Percentiles rank a stretch among this genome's conserved stretches.
phyloP scores from a whole-genome alignment of 768 basidiomycete species.

The Guyanaporus albipodus region DNA sequence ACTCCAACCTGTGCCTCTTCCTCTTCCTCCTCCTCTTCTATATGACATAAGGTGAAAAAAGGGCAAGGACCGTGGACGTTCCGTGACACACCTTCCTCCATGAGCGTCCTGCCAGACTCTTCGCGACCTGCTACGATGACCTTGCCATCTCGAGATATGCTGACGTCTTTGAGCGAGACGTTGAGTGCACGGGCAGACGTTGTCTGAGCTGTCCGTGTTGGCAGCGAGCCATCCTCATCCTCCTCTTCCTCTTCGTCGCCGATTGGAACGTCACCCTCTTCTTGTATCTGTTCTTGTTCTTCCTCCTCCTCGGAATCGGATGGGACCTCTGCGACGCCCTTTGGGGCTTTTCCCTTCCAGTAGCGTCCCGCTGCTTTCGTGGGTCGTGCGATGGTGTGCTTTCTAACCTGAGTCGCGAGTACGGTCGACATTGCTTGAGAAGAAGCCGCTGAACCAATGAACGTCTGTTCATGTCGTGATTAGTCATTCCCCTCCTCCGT shows the following conservation, averaged over 20 bases:
- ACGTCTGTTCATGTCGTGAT: constrained; percentile 8
- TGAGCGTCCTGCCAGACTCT: constrained; percentile 70
- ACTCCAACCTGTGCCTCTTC: constrained; percentile 45
- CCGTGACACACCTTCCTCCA: constrained; percentile 46
- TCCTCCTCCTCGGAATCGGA: constrained; percentile 69
- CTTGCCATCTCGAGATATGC: constrained; percentile 74
- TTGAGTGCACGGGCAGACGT: constrained; percentile 56
- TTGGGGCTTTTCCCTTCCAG: constrained; percentile 88
- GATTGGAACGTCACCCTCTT: constrained; percentile 58
- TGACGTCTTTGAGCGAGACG: constrained; percentile 73
- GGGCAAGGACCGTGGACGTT: constrained; percentile 10
- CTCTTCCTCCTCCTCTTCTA: constrained; percentile 32
- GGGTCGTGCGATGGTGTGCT: constrained; percentile 73
- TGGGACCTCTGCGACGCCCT: constrained; percentile 54
- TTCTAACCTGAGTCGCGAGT: constrained; percentile 42
- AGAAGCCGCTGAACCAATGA: too few species aligned
- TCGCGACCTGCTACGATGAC: constrained; percentile 76
- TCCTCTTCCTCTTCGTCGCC: constrained; percentile 51
- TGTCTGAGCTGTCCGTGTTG: constrained; percentile 32
- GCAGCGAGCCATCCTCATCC: constrained; percentile 43
- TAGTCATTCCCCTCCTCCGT: constrained; percentile 14
- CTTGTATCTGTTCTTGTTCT: constrained; percentile 38
- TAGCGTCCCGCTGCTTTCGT: constrained; percentile 82
- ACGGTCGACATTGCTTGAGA: constrained; percentile 36
- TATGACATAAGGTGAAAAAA: constrained; percentile 1